phyloP scores from a whole-genome alignment of 768 basidiomycete species.

The Tephrocybe sp. region DNA sequence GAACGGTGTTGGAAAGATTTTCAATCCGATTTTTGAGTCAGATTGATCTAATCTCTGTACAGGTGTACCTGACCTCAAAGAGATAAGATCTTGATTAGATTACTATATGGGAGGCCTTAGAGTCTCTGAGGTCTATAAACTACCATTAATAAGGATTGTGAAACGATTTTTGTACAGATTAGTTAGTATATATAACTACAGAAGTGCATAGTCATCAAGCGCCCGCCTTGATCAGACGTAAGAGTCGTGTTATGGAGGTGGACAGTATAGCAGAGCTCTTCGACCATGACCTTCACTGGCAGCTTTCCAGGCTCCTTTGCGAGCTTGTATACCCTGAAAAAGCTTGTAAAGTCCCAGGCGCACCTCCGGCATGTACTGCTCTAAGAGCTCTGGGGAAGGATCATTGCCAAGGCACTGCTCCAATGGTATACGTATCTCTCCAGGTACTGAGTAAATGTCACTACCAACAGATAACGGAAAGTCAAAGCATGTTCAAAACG shows the following conservation, averaged over 20 bases:
- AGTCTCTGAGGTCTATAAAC: too few species aligned
- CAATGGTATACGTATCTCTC: slow-evolving; percentile 64
- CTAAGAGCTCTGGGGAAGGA: slow-evolving; percentile 69
- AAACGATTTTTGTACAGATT: too few species aligned
- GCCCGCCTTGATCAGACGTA: too few species aligned
- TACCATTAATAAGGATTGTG: too few species aligned
- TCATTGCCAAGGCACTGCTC: slow-evolving; percentile 74
- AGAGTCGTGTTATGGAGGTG: too few species aligned
- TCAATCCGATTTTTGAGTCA: not conserved
- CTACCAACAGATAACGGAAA: slow-evolving; percentile 30
- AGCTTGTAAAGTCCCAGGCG: slow-evolving; percentile 80
- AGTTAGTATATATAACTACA: too few species aligned
- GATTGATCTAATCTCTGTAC: not conserved
- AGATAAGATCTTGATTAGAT: too few species aligned
- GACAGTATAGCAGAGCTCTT: too few species aligned
- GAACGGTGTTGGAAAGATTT: not conserved
- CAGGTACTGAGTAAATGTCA: slow-evolving; percentile 63
- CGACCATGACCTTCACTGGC: not conserved
- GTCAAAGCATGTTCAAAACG: not conserved
- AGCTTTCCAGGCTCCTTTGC: slow-evolving; percentile 54
- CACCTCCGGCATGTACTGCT: slow-evolving; percentile 77
- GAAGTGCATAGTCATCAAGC: too few species aligned
- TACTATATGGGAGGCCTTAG: too few species aligned
- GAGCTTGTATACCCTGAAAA: slow-evolving; percentile 77
- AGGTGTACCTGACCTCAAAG: too few species aligned